Conservation (phyloP, 2,329 filamentous ascomycete species). For the Aspergillus hortae region DNA sequence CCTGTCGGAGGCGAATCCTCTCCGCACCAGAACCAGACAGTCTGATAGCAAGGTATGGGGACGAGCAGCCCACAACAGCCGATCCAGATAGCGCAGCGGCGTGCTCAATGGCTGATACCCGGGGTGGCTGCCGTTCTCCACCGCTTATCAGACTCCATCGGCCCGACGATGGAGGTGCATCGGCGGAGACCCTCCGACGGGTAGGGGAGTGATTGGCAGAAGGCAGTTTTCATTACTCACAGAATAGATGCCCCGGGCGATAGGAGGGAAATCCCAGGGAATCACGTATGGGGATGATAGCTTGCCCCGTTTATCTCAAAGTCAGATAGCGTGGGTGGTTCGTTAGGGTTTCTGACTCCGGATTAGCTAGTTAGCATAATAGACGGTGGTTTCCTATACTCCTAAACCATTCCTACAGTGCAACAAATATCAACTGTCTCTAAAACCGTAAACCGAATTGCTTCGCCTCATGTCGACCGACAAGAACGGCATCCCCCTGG, state of each 20-base stretch:
- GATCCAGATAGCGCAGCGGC: no score
- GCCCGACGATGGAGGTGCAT: conserved; percentile 3
- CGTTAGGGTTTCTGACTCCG: conserved; percentile 2
- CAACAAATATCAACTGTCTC: no score
- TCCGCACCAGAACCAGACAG: background rate
- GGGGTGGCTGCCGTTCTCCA: conserved; percentile 4
- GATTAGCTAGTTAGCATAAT: background rate
- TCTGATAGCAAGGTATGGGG: background rate
- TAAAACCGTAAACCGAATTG: no score
- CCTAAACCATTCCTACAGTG: no score
- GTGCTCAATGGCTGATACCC: background rate
- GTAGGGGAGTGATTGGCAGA: conserved; percentile 1
- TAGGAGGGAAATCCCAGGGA: background rate
- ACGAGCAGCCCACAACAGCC: background rate
- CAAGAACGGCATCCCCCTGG: conserved; percentile 1
- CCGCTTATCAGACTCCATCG: conserved; percentile 6
- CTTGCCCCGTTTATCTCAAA: background rate
- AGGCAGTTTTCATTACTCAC: conserved; percentile 8
- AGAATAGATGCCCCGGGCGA: background rate
- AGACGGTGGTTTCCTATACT: background rate
- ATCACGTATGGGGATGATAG: background rate
- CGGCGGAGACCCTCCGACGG: background rate
- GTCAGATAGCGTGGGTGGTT: background rate
- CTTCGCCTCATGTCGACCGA: background rate
- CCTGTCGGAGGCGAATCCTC: background rate